Evolutionary conservation across 768 basidiomycete species (phyloP), one percentile per base, ranked within the genome.

Genomic region (Trametes elegans): DNA sequence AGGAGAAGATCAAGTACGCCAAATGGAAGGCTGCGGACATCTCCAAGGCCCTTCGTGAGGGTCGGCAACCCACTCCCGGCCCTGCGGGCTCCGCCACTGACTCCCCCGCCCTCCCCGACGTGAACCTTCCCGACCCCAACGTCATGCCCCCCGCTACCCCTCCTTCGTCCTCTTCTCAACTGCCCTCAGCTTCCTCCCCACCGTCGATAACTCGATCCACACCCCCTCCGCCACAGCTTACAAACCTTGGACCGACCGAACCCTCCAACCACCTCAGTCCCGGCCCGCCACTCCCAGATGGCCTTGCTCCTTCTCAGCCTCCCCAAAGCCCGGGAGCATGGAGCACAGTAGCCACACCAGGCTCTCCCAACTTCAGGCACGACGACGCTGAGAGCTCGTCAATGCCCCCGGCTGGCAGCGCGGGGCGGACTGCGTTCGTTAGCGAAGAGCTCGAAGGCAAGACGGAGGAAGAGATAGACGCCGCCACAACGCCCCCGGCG

Each of bases 11-110:
- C 31, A 85, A 83, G 52, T 99, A 98, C 71, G 83, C 94, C 4
- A 93, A 97, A 69, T 99, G 97, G 95, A 98, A 98, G 69, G 96
- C 96, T 32, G 87, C 89, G 11, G 93, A 97, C 58, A 94, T 98
- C 18, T 84, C 91, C 16, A 98, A 91, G 70, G 94, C 96, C 1
- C 81, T 94, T 66, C 85, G 95, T n/a, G 96, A 98, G 69, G 95
- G 97, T 5, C 81, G 90, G 19, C 83, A 79, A 61, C 94, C 96
- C 9, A 73, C 76, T 1, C 82, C 94, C 2, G 96, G 92, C 2
- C 88, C 91, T 54, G 84, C 88, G 42, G 83, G 79, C 47, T 76
- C 91, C 55, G 84, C 79, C 49, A 75, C 31, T 56, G 68, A 58
- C 69, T 51, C 11, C 55, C 70, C 24, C 46, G 70, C 44, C 64